Evolutionary conservation across 345 rosid genomes (phyloP).

Genomic region (Sisymbrium irio): DNA sequence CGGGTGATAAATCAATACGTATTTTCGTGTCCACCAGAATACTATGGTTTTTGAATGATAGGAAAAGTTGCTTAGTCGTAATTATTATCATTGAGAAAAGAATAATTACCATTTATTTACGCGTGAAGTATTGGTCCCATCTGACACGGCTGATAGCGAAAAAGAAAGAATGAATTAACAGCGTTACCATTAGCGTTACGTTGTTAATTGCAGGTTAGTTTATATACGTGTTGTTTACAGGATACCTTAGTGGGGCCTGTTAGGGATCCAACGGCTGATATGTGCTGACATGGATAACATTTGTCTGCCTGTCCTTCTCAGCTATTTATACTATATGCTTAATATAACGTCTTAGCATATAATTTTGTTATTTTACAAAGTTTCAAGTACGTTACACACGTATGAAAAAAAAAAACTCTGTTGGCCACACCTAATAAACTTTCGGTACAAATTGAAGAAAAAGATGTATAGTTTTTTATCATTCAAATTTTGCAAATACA

Average conservation of each 20-base stretch:
- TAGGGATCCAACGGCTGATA: constrained; percentile 11
- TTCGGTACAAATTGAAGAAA: neutral
- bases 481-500: too few relatives aligned
- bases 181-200: constrained; percentile 3
- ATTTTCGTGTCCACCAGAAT: neutral
- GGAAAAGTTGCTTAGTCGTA: neutral
- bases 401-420: too few relatives aligned
- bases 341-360: too few relatives aligned
- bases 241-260: neutral
- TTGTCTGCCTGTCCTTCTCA: constrained; percentile 3
- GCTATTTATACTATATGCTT: neutral
- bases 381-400: too few relatives aligned
- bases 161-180: neutral
- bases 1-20: neutral
- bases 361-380: too few relatives aligned
- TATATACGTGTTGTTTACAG: neutral
- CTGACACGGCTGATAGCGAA: neutral
- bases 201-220: neutral
- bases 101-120: neutral
- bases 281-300: neutral
- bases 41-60: neutral
- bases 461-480: too few relatives aligned
- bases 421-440: neutral
- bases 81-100: neutral
- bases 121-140: constrained; percentile 37